Percentiles rank a stretch among this genome's conserved stretches.
Evolutionary conservation across 768 basidiomycete species (phyloP).

Genomic region (Harrya chromipes): DNA sequence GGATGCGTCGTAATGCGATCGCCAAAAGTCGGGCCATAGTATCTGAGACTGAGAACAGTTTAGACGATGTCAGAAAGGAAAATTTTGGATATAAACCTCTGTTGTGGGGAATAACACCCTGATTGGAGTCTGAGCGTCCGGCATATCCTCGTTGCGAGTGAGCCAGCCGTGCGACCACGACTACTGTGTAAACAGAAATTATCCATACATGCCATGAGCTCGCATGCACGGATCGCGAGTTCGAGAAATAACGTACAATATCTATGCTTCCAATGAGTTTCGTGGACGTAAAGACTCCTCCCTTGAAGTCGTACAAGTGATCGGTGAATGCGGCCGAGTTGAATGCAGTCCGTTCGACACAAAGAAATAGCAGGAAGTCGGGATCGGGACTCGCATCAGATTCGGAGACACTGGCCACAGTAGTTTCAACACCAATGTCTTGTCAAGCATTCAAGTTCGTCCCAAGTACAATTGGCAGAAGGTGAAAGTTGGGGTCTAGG

Average conservation of each 20-base stretch:
- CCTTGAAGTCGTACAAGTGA: slow-evolving; percentile 37
- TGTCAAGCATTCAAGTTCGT: slow-evolving; percentile 37
- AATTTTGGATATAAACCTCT: slow-evolving; percentile 80
- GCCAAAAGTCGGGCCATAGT: background rate
- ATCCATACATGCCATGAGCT: too few relatives aligned
- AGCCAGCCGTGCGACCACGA: slow-evolving; percentile 78
- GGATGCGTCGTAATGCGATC: slow-evolving; percentile 24
- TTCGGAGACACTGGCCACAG: slow-evolving; percentile 5
- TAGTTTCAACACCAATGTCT: slow-evolving; percentile 11
- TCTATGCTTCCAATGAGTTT: slow-evolving; percentile 59
- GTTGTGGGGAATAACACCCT: slow-evolving; percentile 87
- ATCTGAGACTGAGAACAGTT: background rate
- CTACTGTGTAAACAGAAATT: slow-evolving; percentile 48
- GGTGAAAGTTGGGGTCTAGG: slow-evolving; percentile 58
- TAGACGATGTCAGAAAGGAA: background rate
- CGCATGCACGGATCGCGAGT: background rate
- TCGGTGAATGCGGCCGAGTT: slow-evolving; percentile 34
- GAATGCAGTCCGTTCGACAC: slow-evolving; percentile 74
- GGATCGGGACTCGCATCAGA: background rate
- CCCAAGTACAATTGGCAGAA: slow-evolving; percentile 68
- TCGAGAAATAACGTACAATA: slow-evolving; percentile 45
- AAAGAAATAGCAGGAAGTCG: slow-evolving; percentile 62
- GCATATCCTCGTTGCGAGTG: slow-evolving; percentile 29
- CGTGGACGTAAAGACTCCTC: slow-evolving; percentile 37
- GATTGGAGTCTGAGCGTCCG: slow-evolving; percentile 84